Evolutionary conservation across 2,329 filamentous ascomycete genomes (phyloP).

Genomic region (Raffaelea arxii): DNA sequence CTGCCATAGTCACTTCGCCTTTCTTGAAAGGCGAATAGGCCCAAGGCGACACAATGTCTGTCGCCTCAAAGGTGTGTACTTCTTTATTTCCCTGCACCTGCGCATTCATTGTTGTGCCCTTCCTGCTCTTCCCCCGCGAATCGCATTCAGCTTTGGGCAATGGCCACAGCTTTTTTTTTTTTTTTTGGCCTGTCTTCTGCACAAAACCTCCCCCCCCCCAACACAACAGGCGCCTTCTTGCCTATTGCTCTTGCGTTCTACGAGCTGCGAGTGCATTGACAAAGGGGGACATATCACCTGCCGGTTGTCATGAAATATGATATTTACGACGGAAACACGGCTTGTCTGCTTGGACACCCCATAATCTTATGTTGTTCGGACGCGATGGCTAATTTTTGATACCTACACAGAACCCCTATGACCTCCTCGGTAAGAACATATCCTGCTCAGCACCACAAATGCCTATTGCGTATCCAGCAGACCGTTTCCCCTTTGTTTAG

Average conservation of each 20-base stretch:
- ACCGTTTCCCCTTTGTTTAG: too few relatives aligned
- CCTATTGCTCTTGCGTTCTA: too few relatives aligned
- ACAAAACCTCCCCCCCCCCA: not conserved
- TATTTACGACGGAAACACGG: too few relatives aligned
- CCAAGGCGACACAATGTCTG: conserved; percentile 48
- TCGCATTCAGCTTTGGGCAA: conserved; percentile 5
- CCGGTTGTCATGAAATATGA: too few relatives aligned
- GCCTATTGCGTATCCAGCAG: not conserved
- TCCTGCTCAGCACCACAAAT: too few relatives aligned
- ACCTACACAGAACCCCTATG: conserved; percentile 74
- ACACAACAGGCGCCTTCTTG: too few relatives aligned
- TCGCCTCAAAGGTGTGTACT: conserved; percentile 48
- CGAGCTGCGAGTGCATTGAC: too few relatives aligned
- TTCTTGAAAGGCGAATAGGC: conserved; percentile 42
- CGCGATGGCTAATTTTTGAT: conserved; percentile 8
- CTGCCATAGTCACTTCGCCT: conserved; percentile 26
- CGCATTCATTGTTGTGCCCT: not conserved
- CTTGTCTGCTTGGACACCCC: too few relatives aligned
- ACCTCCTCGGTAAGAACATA: conserved; percentile 75
- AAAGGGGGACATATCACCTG: too few relatives aligned
- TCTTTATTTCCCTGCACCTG: not conserved
- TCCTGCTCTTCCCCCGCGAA: not conserved
- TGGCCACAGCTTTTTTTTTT: too few relatives aligned
- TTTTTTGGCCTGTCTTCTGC: not conserved
- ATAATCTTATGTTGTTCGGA: too few relatives aligned